A percentile compares a stretch with the other conserved stretches of the same genome.
These are phyloP conservation scores for Yarrowia hollandica DNA, from an alignment of 805 yeast species.

Conservation along the genomic window DNA sequence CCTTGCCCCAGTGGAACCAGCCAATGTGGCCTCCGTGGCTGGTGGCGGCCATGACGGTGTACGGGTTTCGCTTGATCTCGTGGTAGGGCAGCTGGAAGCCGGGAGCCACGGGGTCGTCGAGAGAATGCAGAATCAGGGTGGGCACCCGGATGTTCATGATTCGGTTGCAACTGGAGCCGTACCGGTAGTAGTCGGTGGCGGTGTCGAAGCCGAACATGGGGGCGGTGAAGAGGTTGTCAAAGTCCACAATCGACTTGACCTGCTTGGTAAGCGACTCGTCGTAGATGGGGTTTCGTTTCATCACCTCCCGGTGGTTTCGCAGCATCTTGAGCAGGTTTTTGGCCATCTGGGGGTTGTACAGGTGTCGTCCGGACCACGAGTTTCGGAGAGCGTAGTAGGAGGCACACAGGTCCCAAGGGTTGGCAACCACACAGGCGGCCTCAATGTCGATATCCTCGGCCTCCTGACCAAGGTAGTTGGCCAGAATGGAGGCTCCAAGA, in stretches of 20 bases:
- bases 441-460: constrained; percentile 47
- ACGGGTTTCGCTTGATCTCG: constrained; percentile 59
- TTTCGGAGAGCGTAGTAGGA: constrained; percentile 49
- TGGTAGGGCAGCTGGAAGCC: constrained; percentile 51
- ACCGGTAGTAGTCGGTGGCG: constrained; percentile 64
- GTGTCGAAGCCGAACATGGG: constrained; percentile 64
- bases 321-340: constrained; percentile 49
- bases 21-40: constrained; percentile 80
- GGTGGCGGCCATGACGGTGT: constrained; percentile 57
- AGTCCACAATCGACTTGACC: constrained; percentile 48
- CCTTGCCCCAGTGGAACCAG: constrained; percentile 63
- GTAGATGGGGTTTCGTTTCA: constrained; percentile 39
- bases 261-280: constrained; percentile 39
- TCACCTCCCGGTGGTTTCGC: constrained; percentile 46
- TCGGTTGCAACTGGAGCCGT: constrained; percentile 58
- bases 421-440: constrained; percentile 61
- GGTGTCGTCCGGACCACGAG: constrained; percentile 46
- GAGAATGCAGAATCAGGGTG: constrained; percentile 58
- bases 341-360: constrained; percentile 57
- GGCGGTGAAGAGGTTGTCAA: constrained; percentile 67
- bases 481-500: constrained; percentile 71
- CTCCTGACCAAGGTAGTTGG: constrained; percentile 72
- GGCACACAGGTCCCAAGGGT: constrained; percentile 71
- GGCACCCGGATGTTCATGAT: constrained; percentile 61
- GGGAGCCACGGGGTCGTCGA: constrained; percentile 76